phyloP scores from a whole-genome alignment of 2,329 filamentous ascomycete genomes.

The Laburnicola sp. region DNA sequence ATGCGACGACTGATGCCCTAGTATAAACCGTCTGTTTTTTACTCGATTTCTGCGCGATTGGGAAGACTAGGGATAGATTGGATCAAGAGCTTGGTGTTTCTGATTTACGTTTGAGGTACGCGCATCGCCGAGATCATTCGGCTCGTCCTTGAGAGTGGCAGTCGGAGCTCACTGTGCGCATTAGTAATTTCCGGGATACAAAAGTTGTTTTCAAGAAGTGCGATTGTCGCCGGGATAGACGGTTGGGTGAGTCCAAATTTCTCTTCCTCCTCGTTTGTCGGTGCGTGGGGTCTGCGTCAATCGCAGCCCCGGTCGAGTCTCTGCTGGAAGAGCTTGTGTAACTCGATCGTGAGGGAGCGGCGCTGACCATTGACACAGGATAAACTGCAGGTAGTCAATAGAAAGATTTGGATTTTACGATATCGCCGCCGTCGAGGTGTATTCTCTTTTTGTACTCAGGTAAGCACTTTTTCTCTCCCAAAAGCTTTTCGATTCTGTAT shows the following conservation, averaged over 20 bases:
- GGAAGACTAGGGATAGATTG: conserved; percentile 49
- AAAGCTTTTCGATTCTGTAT: too few relatives aligned
- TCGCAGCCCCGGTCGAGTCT: not conserved
- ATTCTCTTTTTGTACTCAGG: conserved; percentile 33
- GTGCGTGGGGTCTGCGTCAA: not conserved
- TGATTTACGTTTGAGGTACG: conserved; percentile 44
- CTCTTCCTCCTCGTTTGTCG: not conserved
- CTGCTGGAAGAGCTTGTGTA: not conserved
- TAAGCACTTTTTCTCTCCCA: too few relatives aligned
- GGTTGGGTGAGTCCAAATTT: conserved; percentile 15
- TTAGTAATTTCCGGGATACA: conserved; percentile 33
- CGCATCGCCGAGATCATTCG: conserved; percentile 13
- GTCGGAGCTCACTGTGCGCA: conserved; percentile 26
- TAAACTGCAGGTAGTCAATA: conserved; percentile 34
- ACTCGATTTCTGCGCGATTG: conserved; percentile 38
- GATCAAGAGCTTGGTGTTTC: conserved; percentile 47
- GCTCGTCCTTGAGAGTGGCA: not conserved
- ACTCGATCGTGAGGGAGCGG: not conserved
- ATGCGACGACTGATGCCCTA: conserved; percentile 45
- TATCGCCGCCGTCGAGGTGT: conserved; percentile 30
- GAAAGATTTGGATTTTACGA: conserved; percentile 35
- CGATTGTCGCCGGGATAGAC: conserved; percentile 20
- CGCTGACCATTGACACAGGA: conserved; percentile 23
- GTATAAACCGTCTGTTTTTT: conserved; percentile 39
- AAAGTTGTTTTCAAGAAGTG: conserved; percentile 33